Evolutionary conservation across 352 stramenopile genomes (phyloP), one percentile per base, ranked within the genome.

Genomic region (Phytophthora foliorum): DNA sequence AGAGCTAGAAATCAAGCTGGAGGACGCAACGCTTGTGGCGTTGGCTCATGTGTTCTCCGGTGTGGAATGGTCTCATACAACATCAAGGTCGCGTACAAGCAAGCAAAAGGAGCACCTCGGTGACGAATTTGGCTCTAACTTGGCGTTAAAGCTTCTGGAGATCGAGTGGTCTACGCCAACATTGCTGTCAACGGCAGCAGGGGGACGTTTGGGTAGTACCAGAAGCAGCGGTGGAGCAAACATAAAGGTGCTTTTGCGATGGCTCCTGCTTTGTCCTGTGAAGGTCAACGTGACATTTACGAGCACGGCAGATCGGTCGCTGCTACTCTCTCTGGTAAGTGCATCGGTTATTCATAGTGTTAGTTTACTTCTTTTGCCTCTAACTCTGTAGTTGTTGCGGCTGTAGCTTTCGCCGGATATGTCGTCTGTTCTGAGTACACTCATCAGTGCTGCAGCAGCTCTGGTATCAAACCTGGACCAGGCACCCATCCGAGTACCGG

Each of bases 261-360:
- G 88, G 88, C 72, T 95, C 25, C 62, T 95, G 29, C 73, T 95
- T 29, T 95, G 88, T 51, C 88, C 86, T n/a, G 86, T 95, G 48
- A 92, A 94, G 69, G 79, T 94, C 46, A 94, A 92, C 53, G 80
- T 95, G 53, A 95, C 88, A n/a, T 95, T 95, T 61, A 91, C 88
- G 13, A 95, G 88, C 56, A 94, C 88, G 31, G 82, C 88, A 6
- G 88, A 95, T 57, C 88, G 84, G 10, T 90, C 88, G n/a, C 79
- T 92, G n/a, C 45, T 94, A 50, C 75, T 93, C 4, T 95, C 88
- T 25, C 58, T 95, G 60, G 81, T 91, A 78, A 13, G 69, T 62
- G n/a, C 17, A 45, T 59, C 50, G 16, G n/a, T 31, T 42, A n/a
- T 27, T 14, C 42, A 7, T 39, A 51, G n/a, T 67, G 16, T 38